Conservation (phyloP, 2,329 filamentous ascomycete genomes). For the Aspergillus clavatus region DNA sequence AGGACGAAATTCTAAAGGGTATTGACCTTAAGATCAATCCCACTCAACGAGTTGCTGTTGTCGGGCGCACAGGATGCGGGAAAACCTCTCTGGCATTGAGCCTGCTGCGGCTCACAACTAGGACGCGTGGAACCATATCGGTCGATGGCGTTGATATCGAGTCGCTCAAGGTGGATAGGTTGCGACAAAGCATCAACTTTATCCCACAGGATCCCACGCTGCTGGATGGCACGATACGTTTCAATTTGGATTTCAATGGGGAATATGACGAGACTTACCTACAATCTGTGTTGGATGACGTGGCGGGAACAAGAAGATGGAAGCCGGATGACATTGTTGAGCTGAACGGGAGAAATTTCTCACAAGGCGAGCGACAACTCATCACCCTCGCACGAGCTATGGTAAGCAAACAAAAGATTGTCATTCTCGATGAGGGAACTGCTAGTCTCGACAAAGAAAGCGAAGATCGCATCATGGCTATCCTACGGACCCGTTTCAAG, state of each 20-base stretch:
- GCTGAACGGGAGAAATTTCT: slow-evolving; percentile 9
- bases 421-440: slow-evolving; percentile 29
- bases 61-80: slow-evolving; percentile 68
- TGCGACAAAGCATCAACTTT: slow-evolving; percentile 66
- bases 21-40: slow-evolving; percentile 60
- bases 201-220: slow-evolving; percentile 66
- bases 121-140: slow-evolving; percentile 56
- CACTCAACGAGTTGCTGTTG: slow-evolving; percentile 64
- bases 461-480: slow-evolving; percentile 5
- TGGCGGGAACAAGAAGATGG: slow-evolving; percentile 5
- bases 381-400: slow-evolving; percentile 54
- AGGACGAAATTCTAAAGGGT: slow-evolving; percentile 63
- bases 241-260: slow-evolving; percentile 21
- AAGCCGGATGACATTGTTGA: slow-evolving; percentile 8
- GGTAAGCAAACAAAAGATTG: slow-evolving; percentile 31
- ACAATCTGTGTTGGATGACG: slow-evolving; percentile 3
- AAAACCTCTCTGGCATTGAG: slow-evolving; percentile 69
- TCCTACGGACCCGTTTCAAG: not conserved
- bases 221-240: slow-evolving; percentile 26
- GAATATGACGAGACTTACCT: not conserved
- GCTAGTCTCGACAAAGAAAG: slow-evolving; percentile 6
- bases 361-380: slow-evolving; percentile 53
- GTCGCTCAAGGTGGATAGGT: slow-evolving; percentile 60
- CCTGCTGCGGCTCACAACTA: slow-evolving; percentile 68
- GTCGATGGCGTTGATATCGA: slow-evolving; percentile 71